phyloP scores from a whole-genome alignment of 139 green algal genomes.

The Picochlorum sp. region DNA sequence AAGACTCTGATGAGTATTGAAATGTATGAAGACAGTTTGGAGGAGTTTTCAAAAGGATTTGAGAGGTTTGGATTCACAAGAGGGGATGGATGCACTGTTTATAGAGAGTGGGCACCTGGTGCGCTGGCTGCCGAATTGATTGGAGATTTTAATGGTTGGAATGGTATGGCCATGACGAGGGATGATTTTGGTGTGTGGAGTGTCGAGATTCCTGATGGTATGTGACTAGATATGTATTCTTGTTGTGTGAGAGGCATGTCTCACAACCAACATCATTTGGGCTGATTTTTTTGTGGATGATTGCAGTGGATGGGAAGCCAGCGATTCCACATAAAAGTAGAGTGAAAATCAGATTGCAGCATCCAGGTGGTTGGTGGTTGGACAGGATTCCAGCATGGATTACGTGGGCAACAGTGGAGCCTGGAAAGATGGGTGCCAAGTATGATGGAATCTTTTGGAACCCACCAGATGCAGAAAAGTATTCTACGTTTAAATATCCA shows the following conservation, averaged over 20 bases:
- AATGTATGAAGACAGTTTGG: constrained; percentile 53
- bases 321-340: constrained; percentile 67
- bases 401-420: constrained; percentile 50
- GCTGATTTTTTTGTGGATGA: no score
- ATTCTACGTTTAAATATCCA: constrained; percentile 25
- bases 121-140: constrained; percentile 54
- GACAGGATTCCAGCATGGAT: constrained; percentile 88
- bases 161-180: constrained; percentile 51
- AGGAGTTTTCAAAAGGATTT: constrained; percentile 60
- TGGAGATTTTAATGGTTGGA: constrained; percentile 90
- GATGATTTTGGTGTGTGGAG: constrained; percentile 79
- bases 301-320: constrained; percentile 27
- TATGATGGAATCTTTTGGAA: constrained; percentile 94
- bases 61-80: constrained; percentile 66
- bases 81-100: constrained; percentile 44
- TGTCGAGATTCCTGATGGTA: constrained; percentile 47
- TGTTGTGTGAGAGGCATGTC: no score
- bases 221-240: no score
- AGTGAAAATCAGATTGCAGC: constrained; percentile 76
- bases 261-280: background rate
- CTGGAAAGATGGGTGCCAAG: constrained; percentile 65
- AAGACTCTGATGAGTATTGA: constrained; percentile 47
- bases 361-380: constrained; percentile 53
- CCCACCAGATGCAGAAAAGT: constrained; percentile 51
- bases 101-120: constrained; percentile 84